These are phyloP conservation scores for Buxus sempervirens DNA, from an alignment of 164 flowering plant genomes.

Conservation along the genomic window DNA sequence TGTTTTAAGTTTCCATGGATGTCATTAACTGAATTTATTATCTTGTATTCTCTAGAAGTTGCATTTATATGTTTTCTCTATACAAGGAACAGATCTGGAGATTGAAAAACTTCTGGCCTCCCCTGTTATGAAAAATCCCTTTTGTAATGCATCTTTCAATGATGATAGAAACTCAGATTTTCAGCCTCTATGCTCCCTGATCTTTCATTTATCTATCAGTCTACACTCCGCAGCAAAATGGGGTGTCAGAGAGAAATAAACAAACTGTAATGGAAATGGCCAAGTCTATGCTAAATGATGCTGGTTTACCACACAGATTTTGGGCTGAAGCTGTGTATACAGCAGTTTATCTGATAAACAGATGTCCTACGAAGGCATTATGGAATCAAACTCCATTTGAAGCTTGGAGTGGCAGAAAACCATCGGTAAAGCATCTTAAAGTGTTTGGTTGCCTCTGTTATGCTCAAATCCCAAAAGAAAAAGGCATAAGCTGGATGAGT, in stretches of 20 bases:
- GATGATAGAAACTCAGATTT: no score
- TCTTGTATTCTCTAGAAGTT: no score
- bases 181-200: no score
- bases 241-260: slow-evolving; percentile 1
- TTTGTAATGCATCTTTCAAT: no score
- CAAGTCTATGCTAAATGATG: background rate
- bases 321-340: slow-evolving; percentile 10
- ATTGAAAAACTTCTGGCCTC: no score
- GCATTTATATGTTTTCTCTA: no score
- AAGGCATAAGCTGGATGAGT: slow-evolving; percentile 6
- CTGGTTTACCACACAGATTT: slow-evolving; percentile 4
- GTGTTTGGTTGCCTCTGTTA: slow-evolving; percentile 11
- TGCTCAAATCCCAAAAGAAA: background rate
- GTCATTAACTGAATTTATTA: no score
- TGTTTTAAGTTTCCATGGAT: no score
- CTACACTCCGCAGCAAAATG: slow-evolving; percentile 10
- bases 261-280: slow-evolving; percentile 1
- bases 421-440: background rate
- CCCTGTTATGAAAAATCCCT: no score
- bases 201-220: no score
- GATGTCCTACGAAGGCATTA: background rate
- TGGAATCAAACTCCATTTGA: background rate
- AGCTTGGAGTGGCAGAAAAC: slow-evolving; percentile 1
- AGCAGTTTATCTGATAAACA: slow-evolving; percentile 5
- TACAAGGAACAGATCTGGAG: no score